Conservation (phyloP, 2,329 filamentous ascomycete species). For the Xylariaceae sp. region DNA sequence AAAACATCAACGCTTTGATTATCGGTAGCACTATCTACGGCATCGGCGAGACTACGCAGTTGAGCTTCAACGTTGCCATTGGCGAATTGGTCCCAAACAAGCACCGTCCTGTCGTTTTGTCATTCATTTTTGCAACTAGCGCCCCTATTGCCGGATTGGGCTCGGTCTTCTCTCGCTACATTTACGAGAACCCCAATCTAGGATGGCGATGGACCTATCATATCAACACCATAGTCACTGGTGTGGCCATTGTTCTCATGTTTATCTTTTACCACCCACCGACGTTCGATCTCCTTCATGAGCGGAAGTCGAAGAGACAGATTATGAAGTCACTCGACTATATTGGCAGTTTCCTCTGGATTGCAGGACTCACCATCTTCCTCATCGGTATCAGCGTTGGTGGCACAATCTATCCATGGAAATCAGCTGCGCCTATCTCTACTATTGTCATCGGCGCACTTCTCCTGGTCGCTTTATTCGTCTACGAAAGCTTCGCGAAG, state of each 20-base stretch:
- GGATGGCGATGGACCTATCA: constrained; percentile 43
- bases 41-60: constrained; percentile 36
- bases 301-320: constrained; percentile 35
- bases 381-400: constrained; percentile 47
- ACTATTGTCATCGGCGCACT: constrained; percentile 36
- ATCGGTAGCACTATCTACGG: constrained; percentile 36
- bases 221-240: constrained; percentile 39
- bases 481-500: constrained; percentile 36
- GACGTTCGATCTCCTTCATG: constrained; percentile 39
- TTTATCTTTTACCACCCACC: constrained; percentile 42
- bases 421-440: constrained; percentile 38
- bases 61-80: constrained; percentile 38
- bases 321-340: constrained; percentile 40
- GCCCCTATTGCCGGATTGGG: constrained; percentile 35
- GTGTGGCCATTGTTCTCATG: constrained; percentile 34
- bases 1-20: constrained; percentile 36
- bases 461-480: constrained; percentile 35
- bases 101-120: constrained; percentile 35
- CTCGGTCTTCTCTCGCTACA: constrained; percentile 35
- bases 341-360: constrained; percentile 45
- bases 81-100: constrained; percentile 44
- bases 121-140: constrained; percentile 35
- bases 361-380: constrained; percentile 42
- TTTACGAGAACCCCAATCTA: constrained; percentile 34
- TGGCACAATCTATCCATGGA: constrained; percentile 42